phyloP scores from a whole-genome alignment of 2,329 filamentous ascomycete genomes.

The Cordyceps militaris region DNA sequence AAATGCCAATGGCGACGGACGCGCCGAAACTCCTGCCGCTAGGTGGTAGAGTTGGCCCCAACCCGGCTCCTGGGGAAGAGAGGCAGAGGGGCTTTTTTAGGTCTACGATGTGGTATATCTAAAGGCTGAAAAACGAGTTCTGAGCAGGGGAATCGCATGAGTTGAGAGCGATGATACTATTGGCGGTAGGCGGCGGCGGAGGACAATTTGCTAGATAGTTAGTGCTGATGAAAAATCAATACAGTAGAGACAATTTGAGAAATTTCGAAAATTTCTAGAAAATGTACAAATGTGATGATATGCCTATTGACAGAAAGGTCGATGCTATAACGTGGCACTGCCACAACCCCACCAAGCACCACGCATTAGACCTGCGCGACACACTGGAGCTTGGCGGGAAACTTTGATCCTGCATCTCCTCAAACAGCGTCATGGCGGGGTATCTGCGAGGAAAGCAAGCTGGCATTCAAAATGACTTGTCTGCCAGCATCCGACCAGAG shows the following conservation, averaged over 20 bases:
- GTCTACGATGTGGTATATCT: constrained; percentile 40
- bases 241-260: not conserved
- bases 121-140: not conserved
- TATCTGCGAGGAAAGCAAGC: constrained; percentile 90
- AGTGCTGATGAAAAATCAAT: not conserved
- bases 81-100: constrained; percentile 30
- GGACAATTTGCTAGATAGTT: constrained; percentile 9
- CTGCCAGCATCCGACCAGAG: constrained; percentile 68
- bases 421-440: constrained; percentile 57
- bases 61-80: constrained; percentile 23
- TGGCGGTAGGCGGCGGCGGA: constrained; percentile 11
- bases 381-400: constrained; percentile 1
- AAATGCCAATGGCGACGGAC: constrained; percentile 19
- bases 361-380: not conserved
- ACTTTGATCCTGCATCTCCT: constrained; percentile 8
- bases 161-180: not conserved
- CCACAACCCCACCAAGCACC: constrained; percentile 1
- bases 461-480: constrained; percentile 86
- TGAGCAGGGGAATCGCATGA: not conserved
- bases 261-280: no score
- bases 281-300: not conserved
- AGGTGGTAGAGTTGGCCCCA: constrained; percentile 20
- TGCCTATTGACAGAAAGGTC: not conserved
- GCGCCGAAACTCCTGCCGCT: constrained; percentile 26
- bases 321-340: no score